Percentiles rank a stretch among this genome's conserved stretches.
Evolutionary conservation across 1,284 basidiomycete genomes (phyloP).

Genomic region (Schizophyllum commune): DNA sequence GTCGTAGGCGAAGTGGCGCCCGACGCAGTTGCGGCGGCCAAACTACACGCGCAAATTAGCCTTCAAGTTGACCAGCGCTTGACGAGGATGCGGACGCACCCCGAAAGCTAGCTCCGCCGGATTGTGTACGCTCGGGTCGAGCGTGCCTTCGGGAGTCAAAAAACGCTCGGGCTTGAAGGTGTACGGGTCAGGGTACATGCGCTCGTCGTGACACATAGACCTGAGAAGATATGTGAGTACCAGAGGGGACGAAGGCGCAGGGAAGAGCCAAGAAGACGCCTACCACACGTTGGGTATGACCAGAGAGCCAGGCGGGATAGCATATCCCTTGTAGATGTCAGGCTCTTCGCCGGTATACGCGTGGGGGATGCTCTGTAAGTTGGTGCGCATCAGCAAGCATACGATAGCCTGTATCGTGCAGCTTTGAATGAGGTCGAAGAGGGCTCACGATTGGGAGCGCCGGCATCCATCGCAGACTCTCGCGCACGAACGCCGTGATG

Average conservation of each 20-base stretch:
- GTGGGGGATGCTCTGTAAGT: not conserved
- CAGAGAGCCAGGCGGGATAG: not conserved
- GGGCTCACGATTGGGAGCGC: not conserved
- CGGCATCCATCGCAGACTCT: conserved; percentile 16
- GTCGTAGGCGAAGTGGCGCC: conserved; percentile 22
- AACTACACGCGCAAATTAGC: too few species aligned
- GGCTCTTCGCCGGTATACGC: not conserved
- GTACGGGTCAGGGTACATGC: conserved; percentile 19
- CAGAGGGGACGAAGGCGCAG: too few species aligned
- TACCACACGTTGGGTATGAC: conserved; percentile 8
- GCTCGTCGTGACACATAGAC: too few species aligned
- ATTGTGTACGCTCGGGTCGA: conserved; percentile 13
- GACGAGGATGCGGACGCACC: not conserved
- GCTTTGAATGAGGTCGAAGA: not conserved
- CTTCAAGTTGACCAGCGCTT: too few species aligned
- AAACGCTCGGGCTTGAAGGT: conserved; percentile 24
- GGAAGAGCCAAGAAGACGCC: not conserved
- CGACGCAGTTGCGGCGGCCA: conserved; percentile 9
- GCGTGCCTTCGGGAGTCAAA: conserved; percentile 20
- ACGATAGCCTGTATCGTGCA: not conserved
- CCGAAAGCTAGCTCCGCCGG: conserved; percentile 15
- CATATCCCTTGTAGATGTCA: not conserved
- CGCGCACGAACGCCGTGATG: conserved; percentile 17
- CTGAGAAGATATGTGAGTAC: too few species aligned
- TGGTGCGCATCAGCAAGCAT: not conserved